phyloP scores from a whole-genome alignment of 2,329 filamentous ascomycete species.

The Magnaporthiopsis poae region DNA sequence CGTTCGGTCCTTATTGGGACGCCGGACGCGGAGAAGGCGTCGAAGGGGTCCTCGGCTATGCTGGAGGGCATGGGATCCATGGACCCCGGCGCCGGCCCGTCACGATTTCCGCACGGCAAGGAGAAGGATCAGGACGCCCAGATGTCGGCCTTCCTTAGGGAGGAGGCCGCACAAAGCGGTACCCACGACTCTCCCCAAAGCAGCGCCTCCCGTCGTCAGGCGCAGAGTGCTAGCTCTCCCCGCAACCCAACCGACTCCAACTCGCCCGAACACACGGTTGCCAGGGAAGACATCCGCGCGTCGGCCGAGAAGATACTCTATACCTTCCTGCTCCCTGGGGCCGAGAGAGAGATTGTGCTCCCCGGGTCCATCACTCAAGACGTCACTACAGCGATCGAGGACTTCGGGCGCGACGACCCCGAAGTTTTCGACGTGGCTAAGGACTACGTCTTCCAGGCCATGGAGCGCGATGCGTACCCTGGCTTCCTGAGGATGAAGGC shows the following conservation, averaged over 20 bases:
- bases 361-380: constrained; percentile 78
- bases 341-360: constrained; percentile 89
- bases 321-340: constrained; percentile 87
- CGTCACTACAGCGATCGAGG: constrained; percentile 80
- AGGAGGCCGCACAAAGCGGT: constrained; percentile 42
- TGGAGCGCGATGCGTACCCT: constrained; percentile 98
- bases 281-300: constrained; percentile 79
- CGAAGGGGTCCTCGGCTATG: constrained; percentile 74
- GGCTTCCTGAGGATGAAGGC: constrained; percentile 93
- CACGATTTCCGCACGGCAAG: constrained; percentile 44
- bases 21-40: constrained; percentile 74
- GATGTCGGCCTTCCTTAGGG: constrained; percentile 79
- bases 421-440: constrained; percentile 96
- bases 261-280: constrained; percentile 73
- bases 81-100: constrained; percentile 48
- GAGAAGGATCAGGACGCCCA: constrained; percentile 76
- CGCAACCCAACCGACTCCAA: constrained; percentile 62
- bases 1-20: constrained; percentile 88
- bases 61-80: constrained; percentile 65
- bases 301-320: constrained; percentile 99
- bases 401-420: constrained; percentile 83
- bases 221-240: constrained; percentile 47
- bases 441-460: constrained; percentile 98
- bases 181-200: constrained; percentile 45
- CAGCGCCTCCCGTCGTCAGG: constrained; percentile 35